Percentiles rank a stretch among this genome's conserved stretches.
Evolutionary conservation across 1,284 basidiomycete genomes (phyloP).

Genomic region (Leccinum cinnamomeum): DNA sequence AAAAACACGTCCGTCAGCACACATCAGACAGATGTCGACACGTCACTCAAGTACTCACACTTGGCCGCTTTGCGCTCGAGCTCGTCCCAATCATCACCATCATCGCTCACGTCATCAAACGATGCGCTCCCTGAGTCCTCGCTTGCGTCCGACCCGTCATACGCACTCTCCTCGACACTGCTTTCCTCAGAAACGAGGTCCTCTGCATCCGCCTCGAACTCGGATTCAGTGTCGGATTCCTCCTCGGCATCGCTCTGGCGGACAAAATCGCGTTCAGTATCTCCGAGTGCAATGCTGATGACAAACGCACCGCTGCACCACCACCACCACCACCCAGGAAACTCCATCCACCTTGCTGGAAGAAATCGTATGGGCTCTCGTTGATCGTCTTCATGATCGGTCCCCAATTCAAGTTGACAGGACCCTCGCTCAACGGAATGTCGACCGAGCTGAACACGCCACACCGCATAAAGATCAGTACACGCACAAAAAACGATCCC

Average conservation of each 20-base stretch:
- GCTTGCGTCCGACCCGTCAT: conserved; percentile 62
- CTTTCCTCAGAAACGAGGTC: conserved; percentile 53
- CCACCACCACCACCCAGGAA: conserved; percentile 57
- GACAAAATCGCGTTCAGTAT: neutral
- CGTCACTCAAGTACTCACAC: conserved; percentile 43
- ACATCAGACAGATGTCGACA: neutral
- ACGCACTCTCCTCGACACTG: conserved; percentile 57
- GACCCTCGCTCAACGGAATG: conserved; percentile 94
- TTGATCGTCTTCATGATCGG: conserved; percentile 98
- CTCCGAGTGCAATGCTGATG: neutral
- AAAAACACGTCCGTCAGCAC: conserved; percentile 4
- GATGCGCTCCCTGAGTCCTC: conserved; percentile 66
- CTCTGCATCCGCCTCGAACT: conserved; percentile 70
- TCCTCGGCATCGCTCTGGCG: conserved; percentile 66
- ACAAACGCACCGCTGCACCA: conserved; percentile 57
- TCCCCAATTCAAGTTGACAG: conserved; percentile 97
- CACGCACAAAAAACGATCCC: neutral
- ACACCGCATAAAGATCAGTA: conserved; percentile 9
- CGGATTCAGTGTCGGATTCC: conserved; percentile 74
- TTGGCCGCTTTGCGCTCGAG: conserved; percentile 88
- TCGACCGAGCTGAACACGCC: conserved; percentile 77
- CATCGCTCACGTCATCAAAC: conserved; percentile 73
- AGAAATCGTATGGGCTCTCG: conserved; percentile 95
- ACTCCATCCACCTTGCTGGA: conserved; percentile 98
- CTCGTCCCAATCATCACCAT: conserved; percentile 95